Percentiles rank a stretch among this genome's conserved stretches.
phyloP scores from a whole-genome alignment of 768 basidiomycete species.

The Floccularia luteovirens region DNA sequence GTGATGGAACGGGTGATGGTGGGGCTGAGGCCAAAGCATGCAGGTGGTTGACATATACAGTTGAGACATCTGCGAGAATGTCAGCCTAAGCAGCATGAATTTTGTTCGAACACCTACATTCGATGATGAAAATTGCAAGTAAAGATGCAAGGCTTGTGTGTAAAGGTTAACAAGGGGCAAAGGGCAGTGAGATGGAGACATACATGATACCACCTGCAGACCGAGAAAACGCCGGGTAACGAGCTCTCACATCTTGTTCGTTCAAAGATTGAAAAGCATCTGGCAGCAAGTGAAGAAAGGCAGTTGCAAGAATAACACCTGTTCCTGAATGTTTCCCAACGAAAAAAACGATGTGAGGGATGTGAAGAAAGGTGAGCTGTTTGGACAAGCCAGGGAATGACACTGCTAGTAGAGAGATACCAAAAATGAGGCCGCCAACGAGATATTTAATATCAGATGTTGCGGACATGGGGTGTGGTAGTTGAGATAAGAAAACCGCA shows the following conservation, averaged over 20 bases:
- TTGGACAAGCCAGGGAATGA: conserved; percentile 67
- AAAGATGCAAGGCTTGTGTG: conserved; percentile 55
- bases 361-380: conserved; percentile 40
- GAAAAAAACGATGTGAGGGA: conserved; percentile 69
- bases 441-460: conserved; percentile 3
- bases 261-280: conserved; percentile 63
- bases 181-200: no score
- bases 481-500: no score
- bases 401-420: conserved; percentile 38
- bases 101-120: conserved; percentile 45
- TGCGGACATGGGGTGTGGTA: no score
- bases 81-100: not conserved
- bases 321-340: conserved; percentile 88
- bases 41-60: conserved; percentile 65
- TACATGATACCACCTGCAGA: conserved; percentile 73
- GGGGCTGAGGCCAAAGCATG: conserved; percentile 54
- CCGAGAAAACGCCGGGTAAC: conserved; percentile 40
- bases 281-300: conserved; percentile 75
- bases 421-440: no score
- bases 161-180: not conserved
- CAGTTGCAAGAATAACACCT: conserved; percentile 80
- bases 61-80: conserved; percentile 53
- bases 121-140: conserved; percentile 67
- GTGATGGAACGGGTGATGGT: conserved; percentile 25
- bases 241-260: conserved; percentile 32